Conservation (phyloP, 768 basidiomycete species). For the Tricholoma sp. region DNA sequence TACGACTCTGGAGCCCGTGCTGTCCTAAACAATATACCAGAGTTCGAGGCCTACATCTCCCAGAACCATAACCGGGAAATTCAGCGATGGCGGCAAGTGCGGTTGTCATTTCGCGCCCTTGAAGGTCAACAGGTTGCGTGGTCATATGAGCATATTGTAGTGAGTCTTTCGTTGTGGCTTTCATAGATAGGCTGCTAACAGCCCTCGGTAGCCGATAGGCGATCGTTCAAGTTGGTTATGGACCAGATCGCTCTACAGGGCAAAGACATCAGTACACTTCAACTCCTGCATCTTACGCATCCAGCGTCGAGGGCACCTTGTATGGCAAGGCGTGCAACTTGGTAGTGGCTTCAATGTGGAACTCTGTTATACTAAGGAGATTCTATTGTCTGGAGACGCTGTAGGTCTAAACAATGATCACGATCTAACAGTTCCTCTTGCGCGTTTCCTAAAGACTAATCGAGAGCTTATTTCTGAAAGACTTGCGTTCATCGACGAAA, state of each 20-base stretch:
- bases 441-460: slow-evolving; percentile 59
- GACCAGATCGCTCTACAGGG: slow-evolving; percentile 42
- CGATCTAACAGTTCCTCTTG: slow-evolving; percentile 56
- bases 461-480: slow-evolving; percentile 40
- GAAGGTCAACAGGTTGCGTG: slow-evolving; percentile 58
- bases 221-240: slow-evolving; percentile 39
- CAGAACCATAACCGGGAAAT: slow-evolving; percentile 57
- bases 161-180: slow-evolving; percentile 20
- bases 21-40: slow-evolving; percentile 39
- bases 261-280: slow-evolving; percentile 42
- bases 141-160: slow-evolving; percentile 59
- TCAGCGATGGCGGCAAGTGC: slow-evolving; percentile 46
- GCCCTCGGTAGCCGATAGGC: slow-evolving; percentile 39
- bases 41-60: slow-evolving; percentile 53
- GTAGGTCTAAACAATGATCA: slow-evolving; percentile 67
- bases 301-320: slow-evolving; percentile 45
- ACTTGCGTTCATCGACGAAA: slow-evolving; percentile 39
- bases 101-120: slow-evolving; percentile 59
- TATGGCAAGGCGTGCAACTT: slow-evolving; percentile 48
- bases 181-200: neutral
- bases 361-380: slow-evolving; percentile 49
- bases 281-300: slow-evolving; percentile 44
- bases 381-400: slow-evolving; percentile 41
- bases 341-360: slow-evolving; percentile 68
- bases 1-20: slow-evolving; percentile 58